Percentiles rank a stretch among this genome's conserved stretches.
Conservation (phyloP, 805 yeast species). For the Suhomyces prunicola region DNA sequence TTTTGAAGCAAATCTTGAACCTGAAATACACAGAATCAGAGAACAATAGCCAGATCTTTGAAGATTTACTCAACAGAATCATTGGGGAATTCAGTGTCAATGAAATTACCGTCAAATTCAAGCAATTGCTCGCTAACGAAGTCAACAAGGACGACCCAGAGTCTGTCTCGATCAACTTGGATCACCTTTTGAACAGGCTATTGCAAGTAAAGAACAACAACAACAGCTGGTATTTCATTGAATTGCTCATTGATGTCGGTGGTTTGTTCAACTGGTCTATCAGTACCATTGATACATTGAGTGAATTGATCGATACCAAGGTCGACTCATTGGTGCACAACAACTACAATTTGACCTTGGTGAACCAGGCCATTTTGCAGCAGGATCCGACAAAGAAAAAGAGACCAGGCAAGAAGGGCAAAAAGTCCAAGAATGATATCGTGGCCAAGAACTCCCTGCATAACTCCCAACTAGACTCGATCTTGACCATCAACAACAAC, state of each 20-base stretch:
- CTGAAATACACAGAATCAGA: conserved; percentile 38
- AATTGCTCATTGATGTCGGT: conserved; percentile 66
- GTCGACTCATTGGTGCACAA: conserved; percentile 43
- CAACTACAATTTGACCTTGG: conserved; percentile 44
- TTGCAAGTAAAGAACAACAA: conserved; percentile 40
- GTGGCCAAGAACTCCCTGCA: conserved; percentile 21
- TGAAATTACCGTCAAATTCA: conserved; percentile 51
- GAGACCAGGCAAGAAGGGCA: conserved; percentile 25
- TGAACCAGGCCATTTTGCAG: conserved; percentile 40
- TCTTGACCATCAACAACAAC: conserved; percentile 29
- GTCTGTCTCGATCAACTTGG: conserved; percentile 31
- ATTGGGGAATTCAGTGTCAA: conserved; percentile 61
- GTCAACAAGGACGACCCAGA: conserved; percentile 21
- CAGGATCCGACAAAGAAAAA: conserved; percentile 22
- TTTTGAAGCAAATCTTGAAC: conserved; percentile 56
- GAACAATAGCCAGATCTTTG: conserved; percentile 44
- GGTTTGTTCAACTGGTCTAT: conserved; percentile 67
- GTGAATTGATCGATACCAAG: conserved; percentile 44
- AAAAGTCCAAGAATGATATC: conserved; percentile 13
- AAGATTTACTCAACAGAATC: conserved; percentile 65
- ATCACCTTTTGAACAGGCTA: conserved; percentile 32
- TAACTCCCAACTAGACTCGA: conserved; percentile 30
- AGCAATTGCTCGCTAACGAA: conserved; percentile 28
- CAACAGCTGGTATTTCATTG: conserved; percentile 59
- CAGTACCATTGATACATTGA: conserved; percentile 46